phyloP scores from a whole-genome alignment of 129 eudicot species.

The Pseudognaphalium luteoalbum region DNA sequence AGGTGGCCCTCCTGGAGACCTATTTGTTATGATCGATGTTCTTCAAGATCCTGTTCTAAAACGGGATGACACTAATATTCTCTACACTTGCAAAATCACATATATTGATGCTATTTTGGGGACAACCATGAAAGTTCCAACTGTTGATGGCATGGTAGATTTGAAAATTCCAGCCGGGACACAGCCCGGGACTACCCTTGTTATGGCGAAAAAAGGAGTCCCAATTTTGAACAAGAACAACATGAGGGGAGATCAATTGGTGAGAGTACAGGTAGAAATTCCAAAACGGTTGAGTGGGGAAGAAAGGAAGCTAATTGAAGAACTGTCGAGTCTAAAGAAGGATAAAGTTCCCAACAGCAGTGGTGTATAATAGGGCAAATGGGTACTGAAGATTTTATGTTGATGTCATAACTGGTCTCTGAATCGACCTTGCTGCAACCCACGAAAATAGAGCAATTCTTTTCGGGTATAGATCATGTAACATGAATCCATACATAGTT shows the following conservation, averaged over 20 bases:
- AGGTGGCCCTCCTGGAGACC: slow-evolving; percentile 94
- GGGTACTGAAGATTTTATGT: slow-evolving; percentile 9
- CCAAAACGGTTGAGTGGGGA: slow-evolving; percentile 74
- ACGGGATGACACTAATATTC: slow-evolving; percentile 84
- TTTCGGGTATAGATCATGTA: slow-evolving; percentile 34
- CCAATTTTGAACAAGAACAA: slow-evolving; percentile 62
- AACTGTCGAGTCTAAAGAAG: slow-evolving; percentile 61
- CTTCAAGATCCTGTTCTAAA: slow-evolving; percentile 70
- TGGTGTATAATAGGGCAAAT: slow-evolving; percentile 35
- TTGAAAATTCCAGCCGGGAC: slow-evolving; percentile 85
- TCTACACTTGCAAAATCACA: slow-evolving; percentile 71
- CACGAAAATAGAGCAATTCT: slow-evolving; percentile 13
- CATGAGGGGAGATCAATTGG: slow-evolving; percentile 93
- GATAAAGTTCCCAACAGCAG: slow-evolving; percentile 55
- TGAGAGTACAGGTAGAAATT: slow-evolving; percentile 86
- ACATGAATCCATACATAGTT: slow-evolving; percentile 26
- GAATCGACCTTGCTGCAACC: background rate
- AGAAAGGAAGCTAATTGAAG: slow-evolving; percentile 79
- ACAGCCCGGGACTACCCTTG: slow-evolving; percentile 84
- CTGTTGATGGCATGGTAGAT: slow-evolving; percentile 84
- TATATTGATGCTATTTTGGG: slow-evolving; percentile 89
- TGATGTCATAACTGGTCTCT: slow-evolving; percentile 20
- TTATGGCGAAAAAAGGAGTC: slow-evolving; percentile 88
- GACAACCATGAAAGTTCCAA: slow-evolving; percentile 74
- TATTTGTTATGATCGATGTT: slow-evolving; percentile 71